Evolutionary conservation across 768 basidiomycete species (phyloP), one percentile per base, ranked within the genome.

Genomic region (Neoboletus brunneissimus): DNA sequence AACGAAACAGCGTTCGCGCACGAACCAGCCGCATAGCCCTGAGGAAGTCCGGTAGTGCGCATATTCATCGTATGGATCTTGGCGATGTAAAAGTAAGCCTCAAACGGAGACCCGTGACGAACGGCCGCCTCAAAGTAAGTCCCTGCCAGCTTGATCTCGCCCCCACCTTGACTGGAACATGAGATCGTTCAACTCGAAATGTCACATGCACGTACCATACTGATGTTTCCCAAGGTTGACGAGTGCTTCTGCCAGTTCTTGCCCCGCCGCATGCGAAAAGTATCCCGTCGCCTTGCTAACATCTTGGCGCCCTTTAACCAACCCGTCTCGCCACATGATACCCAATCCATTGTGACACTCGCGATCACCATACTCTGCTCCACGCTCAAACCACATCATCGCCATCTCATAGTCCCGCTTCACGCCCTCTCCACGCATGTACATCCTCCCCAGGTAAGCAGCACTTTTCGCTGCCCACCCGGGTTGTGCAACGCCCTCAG

Each of bases 311-410:
- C 85, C 84, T 29, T 84, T 82, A 3, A 88, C 73, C 20, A 98
- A 75, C 0, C 93, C 97, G 66, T 98, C 97, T 32, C 96, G 79
- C 75, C 87, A 89, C 56, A 98, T 91, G 64, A 98, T 88, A 0
- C 95, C 97, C 35, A 99, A 76, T 0, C 87, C 89, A 65, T 97
- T 98, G 56, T 88, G 85, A 60, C 87, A 89, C 71, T 98, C 96
- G 55, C 87, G 82, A 64, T 99, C 96, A 25, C 85, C 87, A 65
- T 86, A 81, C 42, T 83, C 81, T 13, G 80, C 83, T 1, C 91
- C 96, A 51, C 97, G 81, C 63, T 94, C 91, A 63, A 95, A 95
- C 97, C 97, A 99, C 76, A 95, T 82, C 75, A 86, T 92, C 10
- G 93, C 95, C 59, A 82, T 71, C 27, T 79, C 76, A 20, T 82